Base-by-base conservation (phyloP, 306 rosid genomes). In the Vigna hirtella region DNA sequence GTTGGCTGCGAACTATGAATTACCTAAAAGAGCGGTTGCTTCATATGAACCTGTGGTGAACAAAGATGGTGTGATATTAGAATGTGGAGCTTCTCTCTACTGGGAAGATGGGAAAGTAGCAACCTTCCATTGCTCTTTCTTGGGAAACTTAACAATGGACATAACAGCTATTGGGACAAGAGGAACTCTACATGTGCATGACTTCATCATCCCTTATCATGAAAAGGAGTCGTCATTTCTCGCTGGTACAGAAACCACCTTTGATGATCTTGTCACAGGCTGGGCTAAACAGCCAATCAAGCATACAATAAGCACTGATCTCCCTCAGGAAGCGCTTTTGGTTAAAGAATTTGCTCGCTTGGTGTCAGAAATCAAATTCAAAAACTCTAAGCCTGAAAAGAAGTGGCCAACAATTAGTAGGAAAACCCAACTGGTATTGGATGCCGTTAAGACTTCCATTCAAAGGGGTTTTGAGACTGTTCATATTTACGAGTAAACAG, bases 21-120 rank as follows among this genome's bases (percentile, higher is more conserved):
- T 83, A n/a, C 86, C 86, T 0, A 78, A 67, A 50, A 56, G 36
- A 38, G 86, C 59, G 1, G 7, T 73, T 66, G 86, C 86, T 24
- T 70, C 49, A 8, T 77, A 30, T 8, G 64, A 40, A 53, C 82
- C 78, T 30, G 74, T 76, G 24, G 81, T 68, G 0, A 90, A 92
- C 14, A 85, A 88, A 64, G 82, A 72, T 0, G 91, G 92, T 14
- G 95, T 92, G 63, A 85, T 88, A 77, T 56, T 92, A 56, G 83
- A 92, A 11, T 88, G 97, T 67, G 91, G 91, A 10, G 85, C 89
- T 28, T 83, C 91, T 45, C 77, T 92, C 1, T 67, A 79, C 50
- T 92, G 96, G 97, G 88, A 87, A 45, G 93, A 87, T 79, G 95
- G 95, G 26, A 90, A 71, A 84, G 74, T 83, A 40, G 97, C 88